A percentile compares a stretch with the other conserved stretches of the same genome.
Evolutionary conservation across 2,329 filamentous ascomycete species (phyloP).

Genomic region (Epichloe aotearoae): DNA sequence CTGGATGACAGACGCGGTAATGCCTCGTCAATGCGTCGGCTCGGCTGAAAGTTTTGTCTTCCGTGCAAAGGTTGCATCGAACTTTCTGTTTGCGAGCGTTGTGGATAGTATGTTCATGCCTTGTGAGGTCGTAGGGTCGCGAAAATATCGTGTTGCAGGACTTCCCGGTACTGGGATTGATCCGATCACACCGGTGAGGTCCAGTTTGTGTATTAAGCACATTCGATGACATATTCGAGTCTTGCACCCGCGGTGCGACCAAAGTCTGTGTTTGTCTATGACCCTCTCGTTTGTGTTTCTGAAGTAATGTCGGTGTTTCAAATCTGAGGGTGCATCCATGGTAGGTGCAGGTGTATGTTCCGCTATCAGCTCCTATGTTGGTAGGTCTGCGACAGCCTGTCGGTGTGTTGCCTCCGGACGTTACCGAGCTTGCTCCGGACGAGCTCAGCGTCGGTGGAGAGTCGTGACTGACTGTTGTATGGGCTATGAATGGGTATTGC

Average conservation of each 20-base stretch:
- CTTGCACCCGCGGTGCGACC: slow-evolving; percentile 14
- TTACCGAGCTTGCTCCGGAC: slow-evolving; percentile 29
- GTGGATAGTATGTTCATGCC: slow-evolving; percentile 96
- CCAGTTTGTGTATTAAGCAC: slow-evolving; percentile 77
- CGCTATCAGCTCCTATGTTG: slow-evolving; percentile 58
- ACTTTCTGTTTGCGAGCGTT: slow-evolving; percentile 91
- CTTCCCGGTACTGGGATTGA: slow-evolving; percentile 91
- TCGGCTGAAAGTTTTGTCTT: slow-evolving; percentile 93
- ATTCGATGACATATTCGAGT: slow-evolving; percentile 33
- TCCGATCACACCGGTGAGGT: slow-evolving; percentile 82
- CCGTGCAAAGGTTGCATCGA: slow-evolving; percentile 79
- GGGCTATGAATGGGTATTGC: slow-evolving; percentile 37
- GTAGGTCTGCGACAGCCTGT: slow-evolving; percentile 36
- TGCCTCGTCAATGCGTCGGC: slow-evolving; percentile 91
- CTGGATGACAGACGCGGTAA: slow-evolving; percentile 87
- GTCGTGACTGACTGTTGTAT: slow-evolving; percentile 20
- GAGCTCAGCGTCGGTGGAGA: slow-evolving; percentile 29
- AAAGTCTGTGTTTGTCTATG: slow-evolving; percentile 60
- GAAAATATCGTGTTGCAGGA: slow-evolving; percentile 92
- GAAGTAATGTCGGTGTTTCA: slow-evolving; percentile 71
- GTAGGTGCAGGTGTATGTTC: slow-evolving; percentile 93
- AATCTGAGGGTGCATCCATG: slow-evolving; percentile 83
- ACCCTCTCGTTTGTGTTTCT: slow-evolving; percentile 91
- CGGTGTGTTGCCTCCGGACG: slow-evolving; percentile 21
- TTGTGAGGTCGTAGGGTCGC: slow-evolving; percentile 86